Percentiles rank a stretch among this genome's conserved stretches.
Evolutionary conservation across 768 basidiomycete species (phyloP).

Genomic region (Boletus sp.): DNA sequence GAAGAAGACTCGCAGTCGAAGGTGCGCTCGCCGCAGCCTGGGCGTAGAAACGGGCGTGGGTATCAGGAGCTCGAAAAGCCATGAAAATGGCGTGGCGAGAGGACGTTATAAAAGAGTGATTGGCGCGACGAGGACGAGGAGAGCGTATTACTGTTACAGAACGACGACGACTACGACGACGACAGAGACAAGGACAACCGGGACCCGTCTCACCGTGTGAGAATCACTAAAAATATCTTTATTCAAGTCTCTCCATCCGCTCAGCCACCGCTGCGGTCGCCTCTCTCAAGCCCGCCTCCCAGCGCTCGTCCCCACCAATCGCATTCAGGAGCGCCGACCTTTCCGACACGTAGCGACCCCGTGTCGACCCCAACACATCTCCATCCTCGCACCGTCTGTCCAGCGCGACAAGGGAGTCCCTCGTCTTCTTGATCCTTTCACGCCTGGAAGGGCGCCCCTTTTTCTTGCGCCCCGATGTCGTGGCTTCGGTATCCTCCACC

Average conservation of each 20-base stretch:
- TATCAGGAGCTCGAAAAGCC: constrained; percentile 31
- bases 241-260: constrained; percentile 43
- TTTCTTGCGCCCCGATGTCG: constrained; percentile 38
- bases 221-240: background rate
- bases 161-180: background rate
- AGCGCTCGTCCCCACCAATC: constrained; percentile 30
- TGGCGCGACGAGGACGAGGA: background rate
- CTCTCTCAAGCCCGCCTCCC: constrained; percentile 35
- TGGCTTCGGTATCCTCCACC: constrained; percentile 35
- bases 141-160: background rate
- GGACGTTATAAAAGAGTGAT: constrained; percentile 22
- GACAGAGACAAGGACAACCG: constrained; percentile 4
- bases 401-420: constrained; percentile 46
- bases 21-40: constrained; percentile 40
- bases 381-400: constrained; percentile 45
- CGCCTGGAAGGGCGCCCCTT: constrained; percentile 65
- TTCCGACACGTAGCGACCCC: constrained; percentile 40
- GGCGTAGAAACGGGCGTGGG: constrained; percentile 44
- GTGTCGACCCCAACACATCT: constrained; percentile 16
- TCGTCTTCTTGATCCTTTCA: constrained; percentile 56
- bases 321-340: constrained; percentile 42
- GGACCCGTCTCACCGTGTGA: background rate
- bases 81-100: constrained; percentile 17
- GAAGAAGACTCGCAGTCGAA: constrained; percentile 54
- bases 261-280: constrained; percentile 50